phyloP scores from a whole-genome alignment of 1,139 yeast species.

The Blastobotrys proliferans region DNA sequence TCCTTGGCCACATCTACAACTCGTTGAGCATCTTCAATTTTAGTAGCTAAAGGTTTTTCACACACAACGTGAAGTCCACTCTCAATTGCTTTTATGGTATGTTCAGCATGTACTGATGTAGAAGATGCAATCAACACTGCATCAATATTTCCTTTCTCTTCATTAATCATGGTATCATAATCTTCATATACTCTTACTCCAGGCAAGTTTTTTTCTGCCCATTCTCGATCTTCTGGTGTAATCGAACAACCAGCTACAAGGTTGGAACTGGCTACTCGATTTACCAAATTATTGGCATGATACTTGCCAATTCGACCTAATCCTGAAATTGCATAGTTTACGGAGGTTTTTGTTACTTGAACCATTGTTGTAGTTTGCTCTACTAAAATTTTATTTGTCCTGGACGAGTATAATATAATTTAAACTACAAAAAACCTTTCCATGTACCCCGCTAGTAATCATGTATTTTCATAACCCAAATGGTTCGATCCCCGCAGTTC shows the following conservation, averaged over 20 bases:
- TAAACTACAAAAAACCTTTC: too few species aligned
- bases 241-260: constrained; percentile 26
- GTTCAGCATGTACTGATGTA: constrained; percentile 24
- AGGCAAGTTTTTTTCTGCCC: constrained; percentile 22
- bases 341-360: constrained; percentile 3
- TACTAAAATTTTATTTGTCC: too few species aligned
- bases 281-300: constrained; percentile 22
- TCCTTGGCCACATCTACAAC: constrained; percentile 22
- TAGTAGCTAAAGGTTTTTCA: constrained; percentile 24
- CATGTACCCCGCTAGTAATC: too few species aligned
- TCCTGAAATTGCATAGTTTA: constrained; percentile 23
- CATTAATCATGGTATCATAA: constrained; percentile 21
- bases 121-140: constrained; percentile 24
- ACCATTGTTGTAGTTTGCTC: constrained; percentile 1
- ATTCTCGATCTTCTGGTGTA: constrained; percentile 19
- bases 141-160: constrained; percentile 20
- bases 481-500: too few species aligned
- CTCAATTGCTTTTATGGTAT: constrained; percentile 21
- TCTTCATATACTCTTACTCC: constrained; percentile 21
- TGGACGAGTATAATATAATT: too few species aligned
- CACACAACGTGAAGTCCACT: constrained; percentile 22
- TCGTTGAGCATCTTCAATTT: constrained; percentile 17
- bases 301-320: constrained; percentile 25
- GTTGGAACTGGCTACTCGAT: constrained; percentile 18
- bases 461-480: too few species aligned